Percentiles rank a stretch among this genome's conserved stretches.
These are phyloP conservation scores for Lyophyllum atratum DNA, from an alignment of 768 basidiomycete species.

Conservation along the genomic window DNA sequence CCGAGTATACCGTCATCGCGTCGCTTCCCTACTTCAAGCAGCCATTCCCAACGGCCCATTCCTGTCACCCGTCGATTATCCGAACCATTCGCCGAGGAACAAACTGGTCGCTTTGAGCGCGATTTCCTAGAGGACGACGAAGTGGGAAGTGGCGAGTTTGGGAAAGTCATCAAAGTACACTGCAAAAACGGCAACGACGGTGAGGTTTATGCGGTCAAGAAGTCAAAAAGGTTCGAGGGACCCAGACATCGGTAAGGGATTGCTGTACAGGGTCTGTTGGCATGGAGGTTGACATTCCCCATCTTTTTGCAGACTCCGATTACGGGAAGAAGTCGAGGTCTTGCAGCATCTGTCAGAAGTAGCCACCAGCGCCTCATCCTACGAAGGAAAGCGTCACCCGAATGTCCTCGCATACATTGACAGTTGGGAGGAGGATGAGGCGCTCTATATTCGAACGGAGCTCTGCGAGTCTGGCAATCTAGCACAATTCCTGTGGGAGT, in stretches of 20 bases:
- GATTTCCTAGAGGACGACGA: slow-evolving; percentile 81
- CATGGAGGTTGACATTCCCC: slow-evolving; percentile 24
- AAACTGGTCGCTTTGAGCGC: slow-evolving; percentile 71
- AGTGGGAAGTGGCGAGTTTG: slow-evolving; percentile 92
- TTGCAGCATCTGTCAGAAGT: slow-evolving; percentile 69
- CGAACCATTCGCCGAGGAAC: slow-evolving; percentile 47
- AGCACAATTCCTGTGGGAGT: slow-evolving; percentile 87
- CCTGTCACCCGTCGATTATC: slow-evolving; percentile 33
- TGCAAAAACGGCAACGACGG: slow-evolving; percentile 57
- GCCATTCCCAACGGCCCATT: slow-evolving; percentile 12
- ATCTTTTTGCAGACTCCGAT: slow-evolving; percentile 58
- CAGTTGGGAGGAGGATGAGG: slow-evolving; percentile 93
- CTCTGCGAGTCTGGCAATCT: slow-evolving; percentile 94
- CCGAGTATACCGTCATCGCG: slow-evolving; percentile 36
- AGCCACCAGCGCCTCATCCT: slow-evolving; percentile 30
- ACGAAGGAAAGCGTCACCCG: slow-evolving; percentile 52
- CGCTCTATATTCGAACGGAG: slow-evolving; percentile 91
- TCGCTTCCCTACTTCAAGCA: slow-evolving; percentile 24
- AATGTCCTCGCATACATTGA: slow-evolving; percentile 90
- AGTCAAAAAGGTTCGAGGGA: slow-evolving; percentile 91
- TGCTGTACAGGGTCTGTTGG: slow-evolving; percentile 25
- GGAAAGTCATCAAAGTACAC: slow-evolving; percentile 85
- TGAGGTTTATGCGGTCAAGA: slow-evolving; percentile 85
- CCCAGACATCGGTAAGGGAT: slow-evolving; percentile 79
- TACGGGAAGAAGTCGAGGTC: slow-evolving; percentile 94